Percentiles rank a stretch among this genome's conserved stretches.
These are phyloP conservation scores for Urochloa ruziziensis DNA, from an alignment of 176 grass and related monocot species.

Conservation along the genomic window DNA sequence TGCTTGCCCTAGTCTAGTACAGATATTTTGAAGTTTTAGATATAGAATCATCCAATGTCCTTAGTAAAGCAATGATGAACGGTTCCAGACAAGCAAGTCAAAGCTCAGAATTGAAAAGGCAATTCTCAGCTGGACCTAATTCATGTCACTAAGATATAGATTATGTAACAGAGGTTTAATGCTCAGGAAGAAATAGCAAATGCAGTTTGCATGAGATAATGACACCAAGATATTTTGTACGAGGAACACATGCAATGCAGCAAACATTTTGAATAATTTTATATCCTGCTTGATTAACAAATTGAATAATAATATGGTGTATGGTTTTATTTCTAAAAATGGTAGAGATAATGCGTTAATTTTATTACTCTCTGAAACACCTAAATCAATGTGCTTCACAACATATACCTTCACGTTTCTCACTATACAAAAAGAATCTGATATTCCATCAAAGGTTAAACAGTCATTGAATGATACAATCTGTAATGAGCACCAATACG, in stretches of 20 bases:
- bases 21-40: neutral
- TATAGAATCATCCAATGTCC: neutral
- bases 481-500: too few species aligned
- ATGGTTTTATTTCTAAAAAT: neutral
- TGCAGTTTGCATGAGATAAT: neutral
- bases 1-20: neutral
- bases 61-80: neutral
- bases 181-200: neutral
- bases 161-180: neutral
- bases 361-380: too few species aligned
- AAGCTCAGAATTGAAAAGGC: neutral
- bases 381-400: too few species aligned
- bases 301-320: neutral
- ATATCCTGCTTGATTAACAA: slow-evolving; percentile 2
- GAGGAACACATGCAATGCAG: neutral
- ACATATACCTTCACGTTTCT: too few species aligned
- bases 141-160: neutral
- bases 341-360: too few species aligned
- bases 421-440: too few species aligned
- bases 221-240: neutral
- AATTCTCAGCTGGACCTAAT: neutral
- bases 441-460: too few species aligned
- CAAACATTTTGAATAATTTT: neutral
- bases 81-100: slow-evolving; percentile 5
- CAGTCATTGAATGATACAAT: too few species aligned